Percentiles rank a stretch among this genome's conserved stretches.
Evolutionary conservation across 306 rosid genomes (phyloP).

Genomic region (Ochetophila trinervis): DNA sequence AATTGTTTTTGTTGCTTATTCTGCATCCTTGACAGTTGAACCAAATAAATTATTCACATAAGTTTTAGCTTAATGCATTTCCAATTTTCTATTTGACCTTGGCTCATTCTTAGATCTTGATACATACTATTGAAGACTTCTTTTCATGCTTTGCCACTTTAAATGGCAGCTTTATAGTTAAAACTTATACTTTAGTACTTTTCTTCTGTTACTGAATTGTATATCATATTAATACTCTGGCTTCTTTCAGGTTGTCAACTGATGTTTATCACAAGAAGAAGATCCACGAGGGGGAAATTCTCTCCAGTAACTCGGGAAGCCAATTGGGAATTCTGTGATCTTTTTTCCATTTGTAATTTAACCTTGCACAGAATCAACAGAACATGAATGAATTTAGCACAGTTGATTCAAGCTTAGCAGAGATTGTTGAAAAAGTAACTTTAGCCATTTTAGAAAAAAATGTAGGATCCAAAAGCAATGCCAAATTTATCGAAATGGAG

Average conservation of each 20-base stretch:
- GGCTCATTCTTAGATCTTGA: too few relatives aligned
- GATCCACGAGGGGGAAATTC: constrained; percentile 48
- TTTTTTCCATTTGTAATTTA: constrained; percentile 22
- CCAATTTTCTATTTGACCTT: too few relatives aligned
- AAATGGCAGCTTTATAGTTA: background rate
- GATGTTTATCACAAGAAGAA: constrained; percentile 64
- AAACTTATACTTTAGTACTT: background rate
- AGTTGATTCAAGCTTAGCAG: constrained; percentile 39
- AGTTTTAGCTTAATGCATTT: too few relatives aligned
- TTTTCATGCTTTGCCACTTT: background rate
- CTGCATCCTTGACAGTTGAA: too few relatives aligned
- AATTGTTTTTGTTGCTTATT: constrained; percentile 4
- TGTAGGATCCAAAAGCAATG: too few relatives aligned
- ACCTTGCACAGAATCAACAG: constrained; percentile 20
- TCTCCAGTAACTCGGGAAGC: constrained; percentile 61
- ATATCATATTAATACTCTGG: too few relatives aligned
- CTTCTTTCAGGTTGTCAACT: constrained; percentile 60
- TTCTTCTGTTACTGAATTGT: background rate
- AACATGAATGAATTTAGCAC: constrained; percentile 37
- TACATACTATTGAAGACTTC: background rate
- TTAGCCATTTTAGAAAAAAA: too few relatives aligned
- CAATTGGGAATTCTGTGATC: constrained; percentile 48
- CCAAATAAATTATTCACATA: too few relatives aligned
- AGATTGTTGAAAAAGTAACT: too few relatives aligned
- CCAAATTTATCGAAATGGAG: too few relatives aligned